phyloP scores from a whole-genome alignment of 345 rosid species.

The Salix arbutifolia region DNA sequence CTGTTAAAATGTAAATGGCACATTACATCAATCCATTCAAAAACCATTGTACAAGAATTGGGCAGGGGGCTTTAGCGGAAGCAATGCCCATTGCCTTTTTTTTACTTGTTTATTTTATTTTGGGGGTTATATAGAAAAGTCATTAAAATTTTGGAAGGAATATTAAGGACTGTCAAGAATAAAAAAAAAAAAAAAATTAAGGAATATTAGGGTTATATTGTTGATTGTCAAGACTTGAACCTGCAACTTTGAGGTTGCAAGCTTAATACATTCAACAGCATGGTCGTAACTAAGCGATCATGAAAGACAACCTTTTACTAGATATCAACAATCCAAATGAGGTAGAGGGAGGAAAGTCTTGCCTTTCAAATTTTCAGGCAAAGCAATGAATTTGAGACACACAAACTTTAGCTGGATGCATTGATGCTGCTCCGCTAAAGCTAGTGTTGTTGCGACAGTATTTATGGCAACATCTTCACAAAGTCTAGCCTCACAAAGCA shows the following conservation, averaged over 20 bases:
- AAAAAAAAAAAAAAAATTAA: too few relatives aligned
- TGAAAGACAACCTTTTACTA: not conserved
- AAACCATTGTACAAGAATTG: not conserved
- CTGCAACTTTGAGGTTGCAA: not conserved
- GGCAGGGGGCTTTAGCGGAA: not conserved
- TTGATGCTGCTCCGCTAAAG: slow-evolving; percentile 37
- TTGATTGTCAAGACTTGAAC: not conserved
- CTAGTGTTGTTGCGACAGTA: slow-evolving; percentile 32
- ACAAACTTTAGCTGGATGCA: slow-evolving; percentile 29
- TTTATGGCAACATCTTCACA: slow-evolving; percentile 32
- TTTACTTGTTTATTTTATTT: not conserved
- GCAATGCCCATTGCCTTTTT: not conserved
- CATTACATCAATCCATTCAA: not conserved
- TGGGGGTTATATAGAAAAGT: not conserved
- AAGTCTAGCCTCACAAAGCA: slow-evolving; percentile 30
- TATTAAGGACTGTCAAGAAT: not conserved
- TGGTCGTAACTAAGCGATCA: not conserved
- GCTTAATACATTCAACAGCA: not conserved
- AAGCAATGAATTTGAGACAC: slow-evolving; percentile 33
- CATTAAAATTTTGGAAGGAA: not conserved
- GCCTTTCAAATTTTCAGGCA: slow-evolving; percentile 33
- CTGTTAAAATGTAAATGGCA: not conserved
- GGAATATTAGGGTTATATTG: too few relatives aligned
- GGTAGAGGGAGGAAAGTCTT: not conserved
- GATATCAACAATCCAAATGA: not conserved